Base-by-base conservation (phyloP, 495 filamentous ascomycete species). In the Trichoderma erinaceum region DNA sequence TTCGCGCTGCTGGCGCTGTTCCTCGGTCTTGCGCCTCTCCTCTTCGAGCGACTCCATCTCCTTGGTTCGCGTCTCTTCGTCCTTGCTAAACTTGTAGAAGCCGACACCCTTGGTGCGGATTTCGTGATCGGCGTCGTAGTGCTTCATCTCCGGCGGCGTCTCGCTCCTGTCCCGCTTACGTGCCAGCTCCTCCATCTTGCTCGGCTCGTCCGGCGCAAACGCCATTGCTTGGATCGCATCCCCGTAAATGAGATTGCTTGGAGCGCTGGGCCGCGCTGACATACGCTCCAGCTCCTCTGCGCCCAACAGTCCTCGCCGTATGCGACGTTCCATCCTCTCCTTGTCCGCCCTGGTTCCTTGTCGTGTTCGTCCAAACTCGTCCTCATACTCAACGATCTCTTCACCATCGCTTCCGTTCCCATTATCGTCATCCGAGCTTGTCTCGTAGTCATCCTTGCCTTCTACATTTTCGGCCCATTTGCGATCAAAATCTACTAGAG, bases 401-500 rank as follows among this genome's bases (percentile, higher is more conserved):
- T 78, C 81, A 7, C 75, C 76, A 0, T 74, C 76, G 0, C 77
- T 76, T 0, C 72, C 69, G 13, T 76, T 70, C 1, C 68, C 71
- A 12, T 80, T 78, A 13, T 73, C 75, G 4, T 71, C 70, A 5
- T 77, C 76, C 58, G 87, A 75, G 48, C 78, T 75, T 25, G 65
- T 66, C 41, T 72, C 69, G 27, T 77, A 70, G 0, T 68, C 71
- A 15, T 80, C 79, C 13, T 73, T 75, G 5, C 70, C 70, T 3
- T 77, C 76, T 52, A 86, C 75, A 44, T 78, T 75, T 71, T 96
- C 91, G 0, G 88, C 92, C 92, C 94, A 97, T 77, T 98, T 99
- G 56, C 87, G 81, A 77, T 97, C 93, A 74, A 98, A 99, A 79
- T 99, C 95, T 0, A 99, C 88, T 25, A 94, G 78, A 11, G 77